Conservation (phyloP, 345 rosid genomes). For the Citrus sinensis region DNA sequence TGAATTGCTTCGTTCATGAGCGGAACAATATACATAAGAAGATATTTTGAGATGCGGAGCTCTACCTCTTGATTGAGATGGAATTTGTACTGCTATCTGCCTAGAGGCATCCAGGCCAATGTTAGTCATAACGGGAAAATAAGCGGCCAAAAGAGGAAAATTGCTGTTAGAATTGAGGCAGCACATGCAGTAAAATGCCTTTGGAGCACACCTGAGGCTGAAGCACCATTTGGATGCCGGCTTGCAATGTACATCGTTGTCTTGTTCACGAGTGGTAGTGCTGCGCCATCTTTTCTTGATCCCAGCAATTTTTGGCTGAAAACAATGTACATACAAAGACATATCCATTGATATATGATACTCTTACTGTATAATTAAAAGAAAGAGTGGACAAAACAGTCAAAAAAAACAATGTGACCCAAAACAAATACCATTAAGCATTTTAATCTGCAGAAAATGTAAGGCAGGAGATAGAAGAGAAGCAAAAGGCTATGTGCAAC, state of each 20-base stretch:
- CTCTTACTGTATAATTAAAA: background rate
- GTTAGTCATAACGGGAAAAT: constrained; percentile 30
- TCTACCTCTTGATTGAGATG: constrained; percentile 1
- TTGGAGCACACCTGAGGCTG: constrained; percentile 34
- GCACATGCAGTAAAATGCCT: constrained; percentile 21
- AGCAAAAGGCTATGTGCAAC: background rate
- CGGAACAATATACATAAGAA: constrained; percentile 28
- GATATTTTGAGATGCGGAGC: background rate
- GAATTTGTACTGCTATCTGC: constrained; percentile 20
- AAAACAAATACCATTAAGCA: background rate
- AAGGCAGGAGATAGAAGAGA: background rate
- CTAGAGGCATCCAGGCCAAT: constrained; percentile 33
- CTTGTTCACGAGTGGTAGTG: constrained; percentile 77
- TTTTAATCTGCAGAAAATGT: background rate
- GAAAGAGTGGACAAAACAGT: background rate
- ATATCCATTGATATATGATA: background rate
- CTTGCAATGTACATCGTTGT: constrained; percentile 57
- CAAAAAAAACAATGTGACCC: background rate
- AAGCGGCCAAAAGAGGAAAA: constrained; percentile 21
- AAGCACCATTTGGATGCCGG: constrained; percentile 25
- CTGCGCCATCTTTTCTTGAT: constrained; percentile 67
- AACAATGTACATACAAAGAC: background rate
- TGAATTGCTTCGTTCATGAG: background rate
- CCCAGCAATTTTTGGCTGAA: constrained; percentile 74
- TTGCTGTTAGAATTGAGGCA: constrained; percentile 16